phyloP scores from a whole-genome alignment of 140 eudicot species.

The Cichorium intybus region DNA sequence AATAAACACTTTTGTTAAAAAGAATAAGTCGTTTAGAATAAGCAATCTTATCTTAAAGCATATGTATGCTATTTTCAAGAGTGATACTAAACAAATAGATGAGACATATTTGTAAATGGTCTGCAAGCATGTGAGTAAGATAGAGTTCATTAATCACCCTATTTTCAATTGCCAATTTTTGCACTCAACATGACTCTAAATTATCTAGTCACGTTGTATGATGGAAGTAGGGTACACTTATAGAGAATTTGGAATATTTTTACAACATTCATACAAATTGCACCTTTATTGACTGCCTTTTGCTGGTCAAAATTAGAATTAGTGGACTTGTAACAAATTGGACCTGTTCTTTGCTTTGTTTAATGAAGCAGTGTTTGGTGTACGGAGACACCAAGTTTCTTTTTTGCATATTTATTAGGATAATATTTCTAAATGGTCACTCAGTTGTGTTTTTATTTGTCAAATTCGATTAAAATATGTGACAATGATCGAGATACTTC shows the following conservation, averaged over 20 bases:
- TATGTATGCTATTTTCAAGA: too few species aligned
- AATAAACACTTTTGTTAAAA: too few species aligned
- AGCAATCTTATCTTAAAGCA: too few species aligned
- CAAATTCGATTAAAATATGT: not conserved
- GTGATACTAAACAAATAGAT: too few species aligned
- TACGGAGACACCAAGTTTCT: constrained; percentile 24
- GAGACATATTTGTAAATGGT: too few species aligned
- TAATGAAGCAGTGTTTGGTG: constrained; percentile 26
- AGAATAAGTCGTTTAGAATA: too few species aligned
- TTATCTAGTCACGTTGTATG: not conserved
- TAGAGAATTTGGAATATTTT: not conserved
- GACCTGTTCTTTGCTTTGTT: constrained; percentile 24
- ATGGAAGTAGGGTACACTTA: not conserved
- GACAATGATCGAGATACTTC: not conserved
- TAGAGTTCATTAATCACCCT: too few species aligned
- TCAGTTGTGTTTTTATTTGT: not conserved
- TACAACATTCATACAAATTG: constrained; percentile 14
- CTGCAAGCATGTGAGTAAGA: too few species aligned
- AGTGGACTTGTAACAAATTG: constrained; percentile 28
- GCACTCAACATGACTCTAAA: not conserved
- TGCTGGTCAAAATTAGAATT: constrained; percentile 18
- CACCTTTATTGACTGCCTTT: constrained; percentile 27
- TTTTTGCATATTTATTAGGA: not conserved
- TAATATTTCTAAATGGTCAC: not conserved
- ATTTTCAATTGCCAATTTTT: not conserved